These are phyloP conservation scores for Coniella vitis DNA, from an alignment of 2,329 filamentous ascomycete genomes.

Conservation along the genomic window DNA sequence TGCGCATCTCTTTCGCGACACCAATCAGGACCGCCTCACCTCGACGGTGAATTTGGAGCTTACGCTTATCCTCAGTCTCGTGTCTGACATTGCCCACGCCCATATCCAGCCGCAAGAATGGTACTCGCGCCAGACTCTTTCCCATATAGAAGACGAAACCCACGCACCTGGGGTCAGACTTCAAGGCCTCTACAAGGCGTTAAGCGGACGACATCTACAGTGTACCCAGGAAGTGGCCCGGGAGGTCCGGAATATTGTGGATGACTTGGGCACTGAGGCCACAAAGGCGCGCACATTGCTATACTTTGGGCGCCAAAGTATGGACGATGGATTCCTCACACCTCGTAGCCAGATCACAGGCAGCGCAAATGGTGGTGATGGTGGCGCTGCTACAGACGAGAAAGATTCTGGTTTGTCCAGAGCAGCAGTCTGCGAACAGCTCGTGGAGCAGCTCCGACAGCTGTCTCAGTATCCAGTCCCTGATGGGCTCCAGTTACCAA, in stretches of 20 bases:
- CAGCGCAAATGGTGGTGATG: neutral
- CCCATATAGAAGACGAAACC: constrained; percentile 14
- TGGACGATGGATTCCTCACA: constrained; percentile 16
- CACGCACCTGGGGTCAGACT: constrained; percentile 12
- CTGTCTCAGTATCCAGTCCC: constrained; percentile 34
- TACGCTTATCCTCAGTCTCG: constrained; percentile 15
- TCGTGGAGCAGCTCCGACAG: constrained; percentile 25
- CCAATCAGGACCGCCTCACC: constrained; percentile 14
- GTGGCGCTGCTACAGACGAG: neutral
- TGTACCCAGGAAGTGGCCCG: constrained; percentile 60
- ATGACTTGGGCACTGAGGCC: constrained; percentile 53
- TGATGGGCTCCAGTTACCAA: constrained; percentile 43
- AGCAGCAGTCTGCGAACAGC: constrained; percentile 13
- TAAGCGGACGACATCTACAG: constrained; percentile 49
- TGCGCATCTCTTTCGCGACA: constrained; percentile 12
- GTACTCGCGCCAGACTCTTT: constrained; percentile 15
- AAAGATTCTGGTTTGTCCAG: neutral
- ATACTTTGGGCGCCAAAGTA: constrained; percentile 34
- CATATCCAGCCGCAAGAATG: constrained; percentile 12
- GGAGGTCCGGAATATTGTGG: constrained; percentile 59
- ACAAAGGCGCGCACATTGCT: constrained; percentile 54
- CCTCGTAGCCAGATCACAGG: neutral
- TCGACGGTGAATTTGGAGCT: constrained; percentile 16
- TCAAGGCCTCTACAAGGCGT: constrained; percentile 50
- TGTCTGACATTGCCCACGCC: constrained; percentile 15